These are phyloP conservation scores for Mrakiaceae sp. DNA, from an alignment of 1,284 basidiomycete species.

Conservation along the genomic window DNA sequence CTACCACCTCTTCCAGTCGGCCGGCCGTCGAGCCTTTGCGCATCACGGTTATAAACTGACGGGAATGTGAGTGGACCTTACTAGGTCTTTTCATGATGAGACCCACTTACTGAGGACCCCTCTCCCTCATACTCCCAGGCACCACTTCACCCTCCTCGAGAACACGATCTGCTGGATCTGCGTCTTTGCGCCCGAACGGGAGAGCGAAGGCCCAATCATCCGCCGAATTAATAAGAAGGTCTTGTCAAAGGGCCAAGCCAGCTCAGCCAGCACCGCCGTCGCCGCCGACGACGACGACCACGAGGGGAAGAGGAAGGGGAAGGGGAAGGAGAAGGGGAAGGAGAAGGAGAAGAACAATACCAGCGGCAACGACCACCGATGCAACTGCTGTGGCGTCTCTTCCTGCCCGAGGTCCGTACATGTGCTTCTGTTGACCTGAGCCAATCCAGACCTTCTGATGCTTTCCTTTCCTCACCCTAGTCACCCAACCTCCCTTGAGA, in stretches of 20 bases:
- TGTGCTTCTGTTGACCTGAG: not conserved
- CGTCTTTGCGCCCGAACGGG: not conserved
- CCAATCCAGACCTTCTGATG: not conserved
- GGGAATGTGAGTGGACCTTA: not conserved
- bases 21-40: constrained; percentile 1
- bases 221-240: not conserved
- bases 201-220: not conserved
- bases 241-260: not conserved
- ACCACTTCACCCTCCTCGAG: not conserved
- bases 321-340: not conserved
- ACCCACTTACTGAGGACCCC: too few species aligned
- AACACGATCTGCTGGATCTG: not conserved
- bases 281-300: too few species aligned
- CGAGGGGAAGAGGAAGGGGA: not conserved
- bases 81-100: too few species aligned
- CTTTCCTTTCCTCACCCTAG: not conserved
- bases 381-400: not conserved
- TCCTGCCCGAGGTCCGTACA: not conserved
- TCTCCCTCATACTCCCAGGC: not conserved
- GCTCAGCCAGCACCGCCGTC: too few species aligned
- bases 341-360: not conserved
- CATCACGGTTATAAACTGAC: constrained; percentile 1
- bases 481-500: not conserved
- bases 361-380: not conserved
- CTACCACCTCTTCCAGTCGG: not conserved